Evolutionary conservation across 495 filamentous ascomycete species (phyloP).

Genomic region (Haplographium delicatum): DNA sequence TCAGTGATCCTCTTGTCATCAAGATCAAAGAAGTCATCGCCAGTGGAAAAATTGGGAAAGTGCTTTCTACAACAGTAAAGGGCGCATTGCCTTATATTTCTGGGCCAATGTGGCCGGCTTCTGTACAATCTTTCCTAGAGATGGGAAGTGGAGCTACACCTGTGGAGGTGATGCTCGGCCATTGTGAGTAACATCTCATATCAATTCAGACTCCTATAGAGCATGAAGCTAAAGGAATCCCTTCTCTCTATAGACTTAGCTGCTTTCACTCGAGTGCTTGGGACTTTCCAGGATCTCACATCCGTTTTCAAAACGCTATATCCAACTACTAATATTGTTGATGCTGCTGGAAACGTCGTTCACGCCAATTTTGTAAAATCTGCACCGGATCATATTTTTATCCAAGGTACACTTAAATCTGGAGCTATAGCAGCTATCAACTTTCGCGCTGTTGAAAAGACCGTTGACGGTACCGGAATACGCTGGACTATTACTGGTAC

Average conservation of each 20-base stretch:
- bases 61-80: constrained; percentile 22
- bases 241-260: constrained; percentile 27
- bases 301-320: constrained; percentile 32
- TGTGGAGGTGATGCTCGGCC: constrained; percentile 28
- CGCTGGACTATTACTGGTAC: constrained; percentile 41
- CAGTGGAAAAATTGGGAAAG: constrained; percentile 23
- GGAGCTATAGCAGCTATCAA: constrained; percentile 33
- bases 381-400: constrained; percentile 36
- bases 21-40: constrained; percentile 26
- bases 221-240: too few relatives aligned
- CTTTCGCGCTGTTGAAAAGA: constrained; percentile 27
- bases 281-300: constrained; percentile 29
- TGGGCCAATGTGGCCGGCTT: constrained; percentile 17
- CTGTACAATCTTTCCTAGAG: constrained; percentile 26
- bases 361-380: constrained; percentile 25
- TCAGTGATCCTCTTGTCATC: constrained; percentile 13
- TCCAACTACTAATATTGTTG: constrained; percentile 25
- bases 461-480: constrained; percentile 28
- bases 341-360: constrained; percentile 24
- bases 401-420: constrained; percentile 36
- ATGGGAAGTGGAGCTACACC: constrained; percentile 25
- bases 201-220: too few relatives aligned
- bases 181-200: constrained; percentile 21
- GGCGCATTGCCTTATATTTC: constrained; percentile 1
- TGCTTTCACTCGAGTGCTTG: constrained; percentile 32